Conservation (phyloP, 768 basidiomycete genomes). For the Panaeolus cyanescens region DNA sequence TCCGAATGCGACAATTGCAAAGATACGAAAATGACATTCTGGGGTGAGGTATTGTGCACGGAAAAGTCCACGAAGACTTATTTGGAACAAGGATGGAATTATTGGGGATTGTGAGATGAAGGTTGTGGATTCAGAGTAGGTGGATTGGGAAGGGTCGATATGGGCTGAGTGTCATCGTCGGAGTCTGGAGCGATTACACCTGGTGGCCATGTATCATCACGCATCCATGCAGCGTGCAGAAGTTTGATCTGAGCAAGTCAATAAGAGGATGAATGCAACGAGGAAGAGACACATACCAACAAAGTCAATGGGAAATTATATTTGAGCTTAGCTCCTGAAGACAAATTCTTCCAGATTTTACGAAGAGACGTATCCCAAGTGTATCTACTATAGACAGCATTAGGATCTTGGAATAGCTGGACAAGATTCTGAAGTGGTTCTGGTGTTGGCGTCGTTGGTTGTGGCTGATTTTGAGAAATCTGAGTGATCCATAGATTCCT, state of each 20-base stretch:
- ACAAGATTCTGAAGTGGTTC: constrained; percentile 51
- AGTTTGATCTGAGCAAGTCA: constrained; percentile 60
- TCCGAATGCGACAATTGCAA: neutral
- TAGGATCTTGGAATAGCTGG: constrained; percentile 46
- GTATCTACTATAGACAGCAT: constrained; percentile 48
- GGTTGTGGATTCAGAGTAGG: neutral
- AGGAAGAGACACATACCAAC: constrained; percentile 49
- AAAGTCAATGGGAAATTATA: constrained; percentile 60
- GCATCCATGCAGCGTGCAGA: constrained; percentile 73
- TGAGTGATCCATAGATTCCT: constrained; percentile 60
- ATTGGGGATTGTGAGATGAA: neutral
- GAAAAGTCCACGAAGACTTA: neutral
- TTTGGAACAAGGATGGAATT: neutral
- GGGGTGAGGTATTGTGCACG: neutral
- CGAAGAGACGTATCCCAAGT: constrained; percentile 60
- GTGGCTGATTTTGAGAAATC: constrained; percentile 17
- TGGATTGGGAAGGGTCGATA: neutral
- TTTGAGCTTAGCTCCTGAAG: constrained; percentile 59
- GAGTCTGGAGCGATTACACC: constrained; percentile 61
- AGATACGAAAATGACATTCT: neutral
- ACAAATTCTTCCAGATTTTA: constrained; percentile 65
- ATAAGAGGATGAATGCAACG: constrained; percentile 15
- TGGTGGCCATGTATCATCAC: constrained; percentile 76
- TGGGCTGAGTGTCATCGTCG: constrained; percentile 47
- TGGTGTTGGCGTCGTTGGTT: constrained; percentile 13